Conservation (phyloP, 768 basidiomycete species). For the Amanita muscaria region DNA sequence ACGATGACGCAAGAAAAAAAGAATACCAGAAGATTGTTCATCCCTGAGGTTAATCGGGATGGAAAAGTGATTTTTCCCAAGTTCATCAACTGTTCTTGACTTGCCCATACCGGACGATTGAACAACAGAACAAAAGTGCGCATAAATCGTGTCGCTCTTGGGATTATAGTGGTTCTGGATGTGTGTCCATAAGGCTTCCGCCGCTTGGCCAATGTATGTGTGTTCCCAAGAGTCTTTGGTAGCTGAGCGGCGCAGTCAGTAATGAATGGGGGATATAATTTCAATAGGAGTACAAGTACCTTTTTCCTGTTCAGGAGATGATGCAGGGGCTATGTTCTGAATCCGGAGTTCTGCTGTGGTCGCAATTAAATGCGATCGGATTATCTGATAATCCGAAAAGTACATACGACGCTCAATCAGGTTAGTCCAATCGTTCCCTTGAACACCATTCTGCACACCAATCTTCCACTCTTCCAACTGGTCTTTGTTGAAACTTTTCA, state of each 20-base stretch:
- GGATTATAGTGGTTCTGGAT: neutral
- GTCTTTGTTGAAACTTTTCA: neutral
- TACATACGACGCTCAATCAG: neutral
- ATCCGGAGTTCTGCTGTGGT: neutral
- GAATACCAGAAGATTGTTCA: constrained; percentile 3
- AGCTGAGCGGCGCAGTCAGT: constrained; percentile 1
- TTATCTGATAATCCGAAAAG: neutral
- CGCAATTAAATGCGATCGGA: neutral
- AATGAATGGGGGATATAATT: neutral
- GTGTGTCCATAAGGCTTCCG: constrained; percentile 1
- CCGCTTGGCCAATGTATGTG: neutral
- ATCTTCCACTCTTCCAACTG: constrained; percentile 1
- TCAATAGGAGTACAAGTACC: neutral
- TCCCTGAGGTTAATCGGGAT: constrained; percentile 3
- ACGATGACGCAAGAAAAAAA: neutral
- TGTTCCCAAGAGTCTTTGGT: neutral
- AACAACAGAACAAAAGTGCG: neutral
- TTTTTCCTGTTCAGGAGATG: neutral
- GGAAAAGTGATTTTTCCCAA: neutral
- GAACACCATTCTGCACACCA: neutral
- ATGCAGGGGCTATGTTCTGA: neutral
- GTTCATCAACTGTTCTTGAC: constrained; percentile 1
- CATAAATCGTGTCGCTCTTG: neutral
- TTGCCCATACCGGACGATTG: neutral
- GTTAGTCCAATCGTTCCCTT: neutral